Evolutionary conservation across 2,329 filamentous ascomycete species (phyloP), one percentile per base, ranked within the genome.

Genomic region (Trichothecium sympodiale): DNA sequence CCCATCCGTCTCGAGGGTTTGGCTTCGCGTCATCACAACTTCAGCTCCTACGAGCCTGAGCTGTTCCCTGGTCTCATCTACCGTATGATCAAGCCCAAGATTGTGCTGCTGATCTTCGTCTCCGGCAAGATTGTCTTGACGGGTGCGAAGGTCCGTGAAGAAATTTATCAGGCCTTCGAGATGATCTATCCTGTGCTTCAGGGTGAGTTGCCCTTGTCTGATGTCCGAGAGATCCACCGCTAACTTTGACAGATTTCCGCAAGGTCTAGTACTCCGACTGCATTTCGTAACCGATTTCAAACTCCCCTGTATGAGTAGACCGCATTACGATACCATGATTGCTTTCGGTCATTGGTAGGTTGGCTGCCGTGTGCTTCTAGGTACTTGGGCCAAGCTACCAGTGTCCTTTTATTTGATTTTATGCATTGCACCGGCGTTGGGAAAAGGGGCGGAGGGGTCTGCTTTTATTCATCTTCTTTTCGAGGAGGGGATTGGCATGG

Each of bases 41-140:
- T 96, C 77, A 93, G 85, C 64, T 95, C 88, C 39, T 98, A 98
- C 62, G 91, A 98, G 63, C 91, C 91, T 47, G 91, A 98, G 59
- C 63, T 98, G 59, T 98, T 96, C 75, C 91, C 91, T 54, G 91
- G 91, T 77, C 80, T 98, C 35, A 98, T 98, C 65, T 98, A 98
- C 67, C 87, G 91, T 60, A 98, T 98, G 91, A 95, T 96, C 72
- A 96, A 96, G 72, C 91, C 91, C 15, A 96, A 96, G 78, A 94
- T 96, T 48, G 89, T 96, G 36, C 78, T 96, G 17, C 69, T 96
- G 55, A 95, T 98, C 61, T 96, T 96, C 67, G 89, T 96, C 53
- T 91, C 83, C 53, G 91, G 89, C 55, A 96, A 96, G 74, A 96
- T 96, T 43, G 91, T 96, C 53, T 74, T 96, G 56, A 96, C 91